Base-by-base conservation (phyloP, 371 early-diverging fungal species). In the Mortierella sp. region DNA sequence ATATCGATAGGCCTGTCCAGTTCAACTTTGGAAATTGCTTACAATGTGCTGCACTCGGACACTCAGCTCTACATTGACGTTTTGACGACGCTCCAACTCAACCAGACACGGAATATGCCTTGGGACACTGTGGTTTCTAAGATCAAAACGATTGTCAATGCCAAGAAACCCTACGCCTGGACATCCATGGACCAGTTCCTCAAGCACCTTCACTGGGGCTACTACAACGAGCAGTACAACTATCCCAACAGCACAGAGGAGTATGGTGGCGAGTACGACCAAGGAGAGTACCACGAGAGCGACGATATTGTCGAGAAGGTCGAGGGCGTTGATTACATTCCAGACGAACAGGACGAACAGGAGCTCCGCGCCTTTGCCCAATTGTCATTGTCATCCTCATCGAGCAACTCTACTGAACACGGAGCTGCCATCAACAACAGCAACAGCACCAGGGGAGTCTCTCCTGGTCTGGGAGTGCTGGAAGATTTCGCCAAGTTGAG, bases 41-140 rank as follows among this genome's bases (percentile, higher is more conserved):
- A 70, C 21, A 73, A 75, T 3, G n/a, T 88, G 14, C 44, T 87
- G 29, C 81, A 84, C 68, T 76, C 74, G 46, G 87, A 87, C 68
- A 76, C 78, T 1, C 83, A 83, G 68, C 78, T 88, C 14, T 88
- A 88, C 35, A 82, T 88, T 70, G 80, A 84, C 8, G 74, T 88
- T n/a, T 71, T 88, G 74, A 76, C 76, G 24, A 88, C 88, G 5
- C 79, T 88, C 43, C 84, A 87, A 54, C 72, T 87, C 54, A 87
- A 87, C 38, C 81, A 87, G 75, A 83, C 82, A 32, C 78, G 88
- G 72, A 88, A 88, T 41, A 75, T 87, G 55, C 71, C 88, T 0
- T 88, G 88, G 88, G 76, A 88, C 18, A 71, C 71, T 10, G 88
- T 88, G 54, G 80, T 87, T 5, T 71, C 44, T 16, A 81, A 80